A percentile compares a stretch with the other conserved stretches of the same genome.
Conservation (phyloP, 345 rosid genomes). For the Fremontodendron californicum region DNA sequence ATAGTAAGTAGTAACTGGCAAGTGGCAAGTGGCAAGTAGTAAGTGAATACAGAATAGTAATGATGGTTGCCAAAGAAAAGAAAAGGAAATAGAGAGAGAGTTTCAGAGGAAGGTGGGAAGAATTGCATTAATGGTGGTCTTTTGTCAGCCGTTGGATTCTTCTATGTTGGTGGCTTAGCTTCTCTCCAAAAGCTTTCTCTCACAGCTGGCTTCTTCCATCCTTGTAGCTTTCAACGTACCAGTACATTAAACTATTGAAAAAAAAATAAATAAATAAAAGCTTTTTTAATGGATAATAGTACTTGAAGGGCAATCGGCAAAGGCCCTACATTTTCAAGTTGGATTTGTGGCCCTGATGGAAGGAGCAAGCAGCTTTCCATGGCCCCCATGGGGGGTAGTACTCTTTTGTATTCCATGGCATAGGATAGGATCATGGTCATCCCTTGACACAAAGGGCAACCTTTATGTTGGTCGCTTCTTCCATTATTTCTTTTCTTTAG, state of each 20-base stretch:
- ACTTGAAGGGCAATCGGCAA: background rate
- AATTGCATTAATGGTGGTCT: conserved; percentile 35
- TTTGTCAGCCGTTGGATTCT: conserved; percentile 44
- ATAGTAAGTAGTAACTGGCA: background rate
- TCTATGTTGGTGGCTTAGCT: conserved; percentile 7
- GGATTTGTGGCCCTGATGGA: background rate
- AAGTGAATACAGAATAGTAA: background rate
- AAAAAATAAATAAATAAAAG: background rate
- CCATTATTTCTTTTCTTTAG: background rate
- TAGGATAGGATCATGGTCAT: too few species aligned
- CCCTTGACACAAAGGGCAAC: background rate
- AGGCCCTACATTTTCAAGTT: background rate
- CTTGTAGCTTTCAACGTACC: background rate
- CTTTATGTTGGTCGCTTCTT: background rate
- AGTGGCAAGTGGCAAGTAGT: background rate
- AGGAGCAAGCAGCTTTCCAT: background rate
- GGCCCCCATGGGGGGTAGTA: too few species aligned
- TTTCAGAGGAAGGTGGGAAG: conserved; percentile 17
- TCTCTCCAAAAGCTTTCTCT: background rate
- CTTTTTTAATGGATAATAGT: background rate
- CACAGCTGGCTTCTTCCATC: background rate
- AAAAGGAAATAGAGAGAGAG: background rate
- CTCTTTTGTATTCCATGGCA: background rate
- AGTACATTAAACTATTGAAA: background rate
- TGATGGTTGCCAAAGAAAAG: background rate